Evolutionary conservation across 176 grass and related monocot genomes (phyloP), one percentile per base, ranked within the genome.

Genomic region (Aegilops umbellulata): DNA sequence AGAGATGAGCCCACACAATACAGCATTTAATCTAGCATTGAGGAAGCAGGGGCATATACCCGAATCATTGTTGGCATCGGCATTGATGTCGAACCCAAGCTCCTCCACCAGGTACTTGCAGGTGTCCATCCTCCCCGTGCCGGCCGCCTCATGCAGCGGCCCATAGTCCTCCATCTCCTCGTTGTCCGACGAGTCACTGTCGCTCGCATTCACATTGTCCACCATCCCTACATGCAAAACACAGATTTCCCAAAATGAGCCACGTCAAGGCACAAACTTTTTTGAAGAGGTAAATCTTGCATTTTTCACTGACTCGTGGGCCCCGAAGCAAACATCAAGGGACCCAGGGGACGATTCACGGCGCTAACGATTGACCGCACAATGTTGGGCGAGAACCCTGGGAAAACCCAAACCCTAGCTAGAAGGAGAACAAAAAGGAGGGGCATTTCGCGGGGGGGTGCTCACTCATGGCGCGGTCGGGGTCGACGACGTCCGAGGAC

Each of bases 91-190:
- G 17, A 81, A 87, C 60, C 72, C 72, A n/a, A 76, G 60, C 25
- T 82, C 53, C 79, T 87, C 86, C 86, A 82, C 86, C 85, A 87
- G 53, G 69, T 87, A 82, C 23, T 29, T 87, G 79, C 78, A 82
- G 0, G 78, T 65, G 10, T 87, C 78, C 42, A 87, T 49, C 3
- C 73, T 75, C 14, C 69, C 85, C 7, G 51, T 65, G 41, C 44
- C 51, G 17, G 85, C 68, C 38, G 78, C 85, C 68, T 61, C 60
- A 23, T 82, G 69, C n/a, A 82, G 79, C 16, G 79, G 77, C 30
- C 60, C 78, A 1, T 66, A 0, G 0, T 31, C 79, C 85, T 82
- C 60, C 78, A 80, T 39, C 6, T 63, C 60, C 70, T 19, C 79
- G 29, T 44, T 55, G 17, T 46, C 60, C 7, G 47, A 44, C 0